Base-by-base conservation (phyloP, 2,329 filamentous ascomycete species). In the Pestalotiopsis sp. region DNA sequence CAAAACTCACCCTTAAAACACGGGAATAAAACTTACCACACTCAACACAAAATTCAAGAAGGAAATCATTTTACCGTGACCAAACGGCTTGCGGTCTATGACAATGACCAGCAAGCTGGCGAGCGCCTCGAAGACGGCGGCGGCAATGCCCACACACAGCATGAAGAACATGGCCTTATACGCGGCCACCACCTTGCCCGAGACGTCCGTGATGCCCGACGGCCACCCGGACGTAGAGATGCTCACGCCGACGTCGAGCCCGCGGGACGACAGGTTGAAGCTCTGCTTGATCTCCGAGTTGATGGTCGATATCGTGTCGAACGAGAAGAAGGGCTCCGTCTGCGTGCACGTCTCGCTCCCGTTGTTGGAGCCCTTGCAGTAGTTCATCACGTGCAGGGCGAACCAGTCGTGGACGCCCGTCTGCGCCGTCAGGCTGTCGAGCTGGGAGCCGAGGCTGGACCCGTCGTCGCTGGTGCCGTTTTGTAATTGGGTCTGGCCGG, bases 111-210 rank as follows among this genome's bases (percentile, higher is more conserved):
- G 2, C 9, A 59, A 17, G 25, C 57, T 59, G 0, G 27, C 27
- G 25, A 59, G 23, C 27, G 27, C 27, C 23, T 59, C 57, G 11
- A 59, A 12, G 14, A 9, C 57, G 17, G 57, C 23, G 4, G 57
- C 57, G 1, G 57, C 57, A n/a, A 59, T 27, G 2, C 57, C 57
- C 57, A 59, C 25, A 17, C 57, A 59, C 5, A 59, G 23, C 57
- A 59, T 59, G 23, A 59, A 59, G 57, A 59, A 59, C 23, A 59
- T 36, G 27, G 25, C 57, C 57, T 59, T 59, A 12, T 59, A 59
- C 4, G 57, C 57, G 17, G 57, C 25, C 27, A 27, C 23, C 13
- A 36, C 57, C 57, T 59, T 59, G 23, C 23, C 23, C 14, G 27
- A 59, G 17, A 36, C 25, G 57, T 36, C 27, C 7, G 23, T 23